These are phyloP conservation scores for Houttuynia cordata DNA, from an alignment of 164 flowering plant species.

Conservation along the genomic window DNA sequence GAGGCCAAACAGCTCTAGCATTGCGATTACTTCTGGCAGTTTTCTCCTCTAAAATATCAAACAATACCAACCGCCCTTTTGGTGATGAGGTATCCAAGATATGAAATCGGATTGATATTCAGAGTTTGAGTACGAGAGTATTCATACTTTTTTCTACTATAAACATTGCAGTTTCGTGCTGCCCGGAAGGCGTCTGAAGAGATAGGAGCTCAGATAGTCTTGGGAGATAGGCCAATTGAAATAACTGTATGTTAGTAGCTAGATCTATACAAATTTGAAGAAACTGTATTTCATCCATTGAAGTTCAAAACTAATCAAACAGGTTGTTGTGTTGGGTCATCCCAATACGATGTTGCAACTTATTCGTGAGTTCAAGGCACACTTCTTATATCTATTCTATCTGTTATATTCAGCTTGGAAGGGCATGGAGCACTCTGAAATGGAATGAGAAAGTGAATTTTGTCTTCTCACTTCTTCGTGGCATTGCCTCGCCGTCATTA, in stretches of 20 bases:
- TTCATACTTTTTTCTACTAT: not conserved
- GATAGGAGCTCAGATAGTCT: slow-evolving; percentile 81
- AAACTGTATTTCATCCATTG: not conserved
- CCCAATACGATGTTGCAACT: not conserved
- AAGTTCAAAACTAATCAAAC: slow-evolving; percentile 3
- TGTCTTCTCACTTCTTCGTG: slow-evolving; percentile 46
- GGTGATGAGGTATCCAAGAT: slow-evolving; percentile 75
- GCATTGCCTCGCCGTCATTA: slow-evolving; percentile 44
- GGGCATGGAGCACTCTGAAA: slow-evolving; percentile 80
- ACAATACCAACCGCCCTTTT: slow-evolving; percentile 62
- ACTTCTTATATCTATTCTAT: no score
- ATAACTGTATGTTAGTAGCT: slow-evolving; percentile 56
- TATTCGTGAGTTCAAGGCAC: not conserved
- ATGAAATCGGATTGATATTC: not conserved
- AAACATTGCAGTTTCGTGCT: slow-evolving; percentile 60
- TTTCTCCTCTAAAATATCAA: slow-evolving; percentile 79
- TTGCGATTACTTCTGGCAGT: slow-evolving; percentile 68
- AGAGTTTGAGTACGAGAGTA: not conserved
- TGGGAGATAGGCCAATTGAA: slow-evolving; percentile 96
- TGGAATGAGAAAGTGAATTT: slow-evolving; percentile 67
- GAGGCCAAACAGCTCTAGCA: slow-evolving; percentile 91
- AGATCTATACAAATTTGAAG: slow-evolving; percentile 1
- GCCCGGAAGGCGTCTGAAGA: slow-evolving; percentile 80
- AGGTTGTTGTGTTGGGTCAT: not conserved
- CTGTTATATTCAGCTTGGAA: slow-evolving; percentile 48